These are phyloP conservation scores for Pleurotus eryngii DNA, from an alignment of 768 basidiomycete species.

Conservation along the genomic window DNA sequence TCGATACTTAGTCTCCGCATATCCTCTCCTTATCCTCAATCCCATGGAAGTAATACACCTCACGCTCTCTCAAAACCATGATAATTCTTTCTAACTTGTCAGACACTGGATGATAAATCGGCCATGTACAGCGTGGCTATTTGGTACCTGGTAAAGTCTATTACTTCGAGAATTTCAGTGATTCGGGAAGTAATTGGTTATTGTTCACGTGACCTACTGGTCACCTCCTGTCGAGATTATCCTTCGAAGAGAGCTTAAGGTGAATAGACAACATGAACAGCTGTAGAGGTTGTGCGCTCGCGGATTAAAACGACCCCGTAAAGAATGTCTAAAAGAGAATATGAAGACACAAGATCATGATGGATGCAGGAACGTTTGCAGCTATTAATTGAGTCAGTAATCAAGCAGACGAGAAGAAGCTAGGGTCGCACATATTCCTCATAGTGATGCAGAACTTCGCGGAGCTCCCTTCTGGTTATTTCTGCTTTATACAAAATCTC, in stretches of 20 bases:
- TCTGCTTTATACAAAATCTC: slow-evolving; percentile 91
- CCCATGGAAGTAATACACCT: not conserved
- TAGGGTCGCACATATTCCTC: slow-evolving; percentile 74
- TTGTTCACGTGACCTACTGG: no score
- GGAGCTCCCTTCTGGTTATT: slow-evolving; percentile 78
- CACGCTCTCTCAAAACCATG: not conserved
- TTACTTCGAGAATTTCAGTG: no score
- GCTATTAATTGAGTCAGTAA: slow-evolving; percentile 17
- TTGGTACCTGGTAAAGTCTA: no score
- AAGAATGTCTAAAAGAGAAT: no score
- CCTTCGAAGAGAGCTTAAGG: no score
- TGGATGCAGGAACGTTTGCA: slow-evolving; percentile 45
- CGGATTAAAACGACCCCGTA: no score
- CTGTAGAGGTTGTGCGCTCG: no score
- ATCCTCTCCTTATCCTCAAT: not conserved
- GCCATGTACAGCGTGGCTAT: not conserved
- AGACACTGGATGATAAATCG: not conserved
- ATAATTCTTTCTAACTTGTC: not conserved
- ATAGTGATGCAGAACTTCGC: slow-evolving; percentile 81
- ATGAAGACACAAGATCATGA: slow-evolving; percentile 12
- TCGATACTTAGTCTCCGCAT: not conserved
- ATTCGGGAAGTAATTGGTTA: no score
- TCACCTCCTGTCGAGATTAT: no score
- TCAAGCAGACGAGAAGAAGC: not conserved
- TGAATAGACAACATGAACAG: no score